Percentiles rank a stretch among this genome's conserved stretches.
Evolutionary conservation across 192 early-diverging fungal genomes (phyloP).

Genomic region (Coemansia sp.): DNA sequence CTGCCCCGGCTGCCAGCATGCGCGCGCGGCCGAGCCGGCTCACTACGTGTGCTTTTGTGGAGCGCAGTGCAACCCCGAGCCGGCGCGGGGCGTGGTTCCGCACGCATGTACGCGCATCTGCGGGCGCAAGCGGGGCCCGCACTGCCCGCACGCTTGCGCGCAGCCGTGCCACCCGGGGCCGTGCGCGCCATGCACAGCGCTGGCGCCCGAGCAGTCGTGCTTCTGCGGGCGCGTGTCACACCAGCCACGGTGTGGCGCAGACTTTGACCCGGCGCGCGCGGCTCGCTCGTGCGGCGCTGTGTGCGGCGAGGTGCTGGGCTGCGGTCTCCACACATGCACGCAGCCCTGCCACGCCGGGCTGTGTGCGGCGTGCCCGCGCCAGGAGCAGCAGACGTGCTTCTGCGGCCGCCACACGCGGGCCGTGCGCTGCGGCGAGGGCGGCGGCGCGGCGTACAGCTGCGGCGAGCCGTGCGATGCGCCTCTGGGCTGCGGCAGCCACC

Average conservation of each 20-base stretch:
- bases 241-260: constrained; percentile 71
- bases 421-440: constrained; percentile 57
- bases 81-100: constrained; percentile 66
- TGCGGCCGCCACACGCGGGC: constrained; percentile 66
- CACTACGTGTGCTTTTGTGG: constrained; percentile 92
- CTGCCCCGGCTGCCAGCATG: constrained; percentile 92
- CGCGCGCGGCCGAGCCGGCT: constrained; percentile 63
- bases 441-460: constrained; percentile 29
- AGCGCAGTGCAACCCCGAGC: constrained; percentile 70
- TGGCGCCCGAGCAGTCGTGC: constrained; percentile 77
- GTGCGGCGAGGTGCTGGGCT: constrained; percentile 71
- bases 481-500: constrained; percentile 66
- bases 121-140: constrained; percentile 53
- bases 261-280: constrained; percentile 67
- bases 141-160: constrained; percentile 82
- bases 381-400: constrained; percentile 65
- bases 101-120: constrained; percentile 89
- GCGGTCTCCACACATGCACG: constrained; percentile 69
- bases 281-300: constrained; percentile 68
- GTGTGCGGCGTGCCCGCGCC: constrained; percentile 65
- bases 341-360: constrained; percentile 70
- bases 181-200: constrained; percentile 85
- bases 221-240: constrained; percentile 77
- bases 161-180: constrained; percentile 93
- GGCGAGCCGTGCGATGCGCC: constrained; percentile 24